Base-by-base conservation (phyloP, 352 stramenopile species). In the Globisporangium barbulae region DNA sequence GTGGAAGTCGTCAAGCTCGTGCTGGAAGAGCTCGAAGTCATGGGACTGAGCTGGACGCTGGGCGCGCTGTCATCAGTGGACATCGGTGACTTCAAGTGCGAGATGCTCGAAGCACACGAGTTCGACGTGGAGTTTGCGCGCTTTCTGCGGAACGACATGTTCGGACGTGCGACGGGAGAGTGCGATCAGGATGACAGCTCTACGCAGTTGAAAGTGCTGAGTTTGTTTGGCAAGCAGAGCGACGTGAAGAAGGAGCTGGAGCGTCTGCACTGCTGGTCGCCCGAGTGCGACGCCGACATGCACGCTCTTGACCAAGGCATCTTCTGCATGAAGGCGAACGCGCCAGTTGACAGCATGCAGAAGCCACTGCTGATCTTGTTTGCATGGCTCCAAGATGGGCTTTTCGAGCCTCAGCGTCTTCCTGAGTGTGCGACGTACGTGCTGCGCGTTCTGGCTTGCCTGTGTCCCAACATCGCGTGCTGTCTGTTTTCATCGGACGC, bases 1-100 rank as follows among this genome's bases (percentile, higher is more conserved):
- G 76, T 80, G 5, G 77, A 85, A 59, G 73, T 90, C 5, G 57
- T 89, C 28, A 91, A 94, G 45, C 78, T 81, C 0, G 74, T 91
- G 31, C 61, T 92, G 22, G 68, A 77, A 8, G 85, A 92, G 42
- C 33, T 81, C 37, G 83, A 92, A 30, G 71, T 94, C 5, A 74
- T 90, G 62, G 78, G 81, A 1, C 62, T 93, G 44, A 78, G 84
- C 54, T 78, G 66, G 22, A 68, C 68, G 30, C 66, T 93, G 0
- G 75, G 76, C 25, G 74, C 81, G 70, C 42, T 90, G 25, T 68
- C 72, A 3, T 74, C 54, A 1, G 69, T 84, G 25, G 78, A 70
- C 5, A 63, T 63, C 25, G 25, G 25, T 1, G 78, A 90, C 22
- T 88, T 88, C 37, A 70, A 83, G 59, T 64, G 67, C 42, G 75